A percentile compares a stretch with the other conserved stretches of the same genome.
Evolutionary conservation across 768 basidiomycete species (phyloP).

Genomic region (Naganishia randhawae): DNA sequence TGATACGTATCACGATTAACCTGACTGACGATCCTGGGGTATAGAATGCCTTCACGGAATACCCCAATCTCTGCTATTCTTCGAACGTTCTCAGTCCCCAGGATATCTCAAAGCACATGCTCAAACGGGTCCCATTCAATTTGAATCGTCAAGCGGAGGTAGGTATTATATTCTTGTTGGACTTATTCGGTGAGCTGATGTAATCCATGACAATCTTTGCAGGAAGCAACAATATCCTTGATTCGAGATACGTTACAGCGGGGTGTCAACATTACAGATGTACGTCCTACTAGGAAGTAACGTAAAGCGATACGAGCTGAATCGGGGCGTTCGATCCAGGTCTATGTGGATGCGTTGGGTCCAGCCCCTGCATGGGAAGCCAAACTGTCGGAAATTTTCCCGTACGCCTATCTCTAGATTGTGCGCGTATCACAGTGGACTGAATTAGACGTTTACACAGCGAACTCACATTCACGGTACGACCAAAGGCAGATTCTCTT

Average conservation of each 20-base stretch:
- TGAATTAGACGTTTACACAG: slow-evolving; percentile 8
- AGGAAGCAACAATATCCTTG: slow-evolving; percentile 83
- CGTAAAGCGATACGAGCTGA: neutral
- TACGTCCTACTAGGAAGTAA: slow-evolving; percentile 43
- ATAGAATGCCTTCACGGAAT: slow-evolving; percentile 33
- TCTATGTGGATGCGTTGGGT: slow-evolving; percentile 93
- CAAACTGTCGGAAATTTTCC: slow-evolving; percentile 75
- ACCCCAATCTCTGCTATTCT: slow-evolving; percentile 46
- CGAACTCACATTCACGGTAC: slow-evolving; percentile 79
- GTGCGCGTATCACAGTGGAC: neutral
- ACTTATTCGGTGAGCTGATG: neutral
- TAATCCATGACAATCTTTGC: slow-evolving; percentile 55
- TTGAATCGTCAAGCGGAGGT: slow-evolving; percentile 55
- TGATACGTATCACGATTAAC: slow-evolving; percentile 55
- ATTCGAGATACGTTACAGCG: slow-evolving; percentile 78
- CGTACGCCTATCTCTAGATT: slow-evolving; percentile 42
- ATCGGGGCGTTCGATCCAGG: slow-evolving; percentile 54
- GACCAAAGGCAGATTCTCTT: slow-evolving; percentile 87
- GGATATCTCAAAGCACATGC: slow-evolving; percentile 87
- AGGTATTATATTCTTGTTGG: slow-evolving; percentile 8
- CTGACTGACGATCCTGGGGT: neutral
- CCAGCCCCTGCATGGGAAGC: slow-evolving; percentile 78
- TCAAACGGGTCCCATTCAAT: slow-evolving; percentile 74
- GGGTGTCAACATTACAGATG: slow-evolving; percentile 76
- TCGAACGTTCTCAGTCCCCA: slow-evolving; percentile 65